Percentiles rank a stretch among this genome's conserved stretches.
These are phyloP conservation scores for Xylona heveae DNA, from an alignment of 495 filamentous ascomycete genomes.

Conservation along the genomic window DNA sequence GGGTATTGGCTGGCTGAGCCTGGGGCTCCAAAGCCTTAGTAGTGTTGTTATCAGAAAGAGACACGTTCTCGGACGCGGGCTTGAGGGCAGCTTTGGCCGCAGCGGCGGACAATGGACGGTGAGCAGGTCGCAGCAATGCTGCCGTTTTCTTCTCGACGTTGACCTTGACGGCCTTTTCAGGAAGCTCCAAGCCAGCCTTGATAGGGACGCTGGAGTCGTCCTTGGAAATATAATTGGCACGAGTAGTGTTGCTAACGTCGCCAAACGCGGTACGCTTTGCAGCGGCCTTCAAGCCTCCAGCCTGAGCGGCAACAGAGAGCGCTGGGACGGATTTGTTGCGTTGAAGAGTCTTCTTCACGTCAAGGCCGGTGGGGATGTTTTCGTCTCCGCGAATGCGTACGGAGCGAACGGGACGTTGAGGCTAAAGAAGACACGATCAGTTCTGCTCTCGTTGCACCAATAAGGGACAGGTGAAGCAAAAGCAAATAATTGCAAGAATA, in stretches of 20 bases:
- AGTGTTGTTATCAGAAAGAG: background rate
- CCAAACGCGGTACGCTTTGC: slow-evolving; percentile 59
- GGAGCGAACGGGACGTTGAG: slow-evolving; percentile 42
- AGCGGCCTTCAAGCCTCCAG: slow-evolving; percentile 38
- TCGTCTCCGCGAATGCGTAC: slow-evolving; percentile 51
- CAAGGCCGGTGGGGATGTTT: slow-evolving; percentile 33
- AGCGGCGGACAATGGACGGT: slow-evolving; percentile 34
- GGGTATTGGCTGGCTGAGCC: slow-evolving; percentile 5
- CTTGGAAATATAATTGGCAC: slow-evolving; percentile 23
- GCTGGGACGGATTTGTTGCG: slow-evolving; percentile 65
- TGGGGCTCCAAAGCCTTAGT: slow-evolving; percentile 4
- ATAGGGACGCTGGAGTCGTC: slow-evolving; percentile 9
- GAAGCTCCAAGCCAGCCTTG: slow-evolving; percentile 28
- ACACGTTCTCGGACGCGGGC: slow-evolving; percentile 16
- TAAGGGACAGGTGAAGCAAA: slow-evolving; percentile 1
- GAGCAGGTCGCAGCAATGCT: slow-evolving; percentile 37
- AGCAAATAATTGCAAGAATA: slow-evolving; percentile 5
- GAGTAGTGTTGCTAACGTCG: slow-evolving; percentile 56
- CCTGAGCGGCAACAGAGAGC: slow-evolving; percentile 29
- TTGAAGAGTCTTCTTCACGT: slow-evolving; percentile 38
- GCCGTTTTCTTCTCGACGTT: slow-evolving; percentile 7
- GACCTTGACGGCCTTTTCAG: slow-evolving; percentile 21
- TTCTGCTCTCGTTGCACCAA: slow-evolving; percentile 1
- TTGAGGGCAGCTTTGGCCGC: slow-evolving; percentile 23
- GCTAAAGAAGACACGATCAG: slow-evolving; percentile 25